A percentile compares a stretch with the other conserved stretches of the same genome.
Conservation (phyloP, 176 grass and related monocot genomes). For the Cymbopogon citratus region DNA sequence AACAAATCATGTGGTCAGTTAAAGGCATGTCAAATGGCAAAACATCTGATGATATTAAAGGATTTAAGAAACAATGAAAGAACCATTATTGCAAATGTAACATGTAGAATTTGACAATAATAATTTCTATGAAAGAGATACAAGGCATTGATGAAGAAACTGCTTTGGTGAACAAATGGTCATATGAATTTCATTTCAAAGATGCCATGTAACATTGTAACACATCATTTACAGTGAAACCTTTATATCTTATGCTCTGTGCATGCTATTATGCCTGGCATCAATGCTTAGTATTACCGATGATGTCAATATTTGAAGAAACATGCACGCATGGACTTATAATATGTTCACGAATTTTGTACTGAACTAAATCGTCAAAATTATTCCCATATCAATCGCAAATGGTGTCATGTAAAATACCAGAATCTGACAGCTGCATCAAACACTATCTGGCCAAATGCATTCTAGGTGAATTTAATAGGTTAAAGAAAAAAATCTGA, state of each 20-base stretch:
- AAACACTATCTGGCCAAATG: neutral
- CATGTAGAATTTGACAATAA: neutral
- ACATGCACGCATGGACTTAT: neutral
- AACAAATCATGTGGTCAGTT: neutral
- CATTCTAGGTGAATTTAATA: neutral
- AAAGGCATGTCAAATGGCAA: neutral
- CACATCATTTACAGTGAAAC: neutral
- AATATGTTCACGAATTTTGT: neutral
- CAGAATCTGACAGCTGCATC: slow-evolving; percentile 2
- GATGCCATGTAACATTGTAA: slow-evolving; percentile 8
- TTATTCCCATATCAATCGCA: neutral
- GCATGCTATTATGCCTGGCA: neutral
- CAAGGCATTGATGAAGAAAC: slow-evolving; percentile 15
- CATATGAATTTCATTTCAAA: slow-evolving; percentile 4
- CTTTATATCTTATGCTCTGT: neutral
- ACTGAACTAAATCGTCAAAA: slow-evolving; percentile 14
- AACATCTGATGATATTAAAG: slow-evolving; percentile 10
- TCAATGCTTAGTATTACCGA: slow-evolving; percentile 1
- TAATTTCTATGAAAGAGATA: neutral
- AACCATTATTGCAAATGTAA: neutral
- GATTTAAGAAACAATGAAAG: slow-evolving; percentile 3
- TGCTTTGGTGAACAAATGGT: neutral
- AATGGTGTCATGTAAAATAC: neutral
- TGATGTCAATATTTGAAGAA: slow-evolving; percentile 1
- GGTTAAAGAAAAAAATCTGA: neutral